A percentile compares a stretch with the other conserved stretches of the same genome.
These are phyloP conservation scores for Silene noctiflora DNA, from an alignment of 179 eudicot genomes.

Conservation along the genomic window DNA sequence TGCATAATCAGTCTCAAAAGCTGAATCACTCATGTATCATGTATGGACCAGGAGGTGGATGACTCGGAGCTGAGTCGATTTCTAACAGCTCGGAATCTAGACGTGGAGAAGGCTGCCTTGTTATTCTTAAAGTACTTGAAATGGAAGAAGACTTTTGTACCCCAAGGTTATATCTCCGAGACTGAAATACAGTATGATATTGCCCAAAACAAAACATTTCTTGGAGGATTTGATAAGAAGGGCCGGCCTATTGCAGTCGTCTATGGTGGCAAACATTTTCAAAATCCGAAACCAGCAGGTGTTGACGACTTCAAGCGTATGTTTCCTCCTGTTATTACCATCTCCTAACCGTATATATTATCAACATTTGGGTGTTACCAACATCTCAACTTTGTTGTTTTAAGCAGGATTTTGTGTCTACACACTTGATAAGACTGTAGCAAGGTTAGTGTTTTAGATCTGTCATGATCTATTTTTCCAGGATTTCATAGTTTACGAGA, in stretches of 20 bases:
- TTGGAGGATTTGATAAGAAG: constrained; percentile 50
- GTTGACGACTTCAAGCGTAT: constrained; percentile 51
- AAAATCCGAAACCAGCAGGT: constrained; percentile 41
- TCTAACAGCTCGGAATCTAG: constrained; percentile 58
- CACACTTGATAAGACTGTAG: constrained; percentile 55
- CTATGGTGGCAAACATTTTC: constrained; percentile 46
- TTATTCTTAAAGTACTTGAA: constrained; percentile 53
- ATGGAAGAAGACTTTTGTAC: constrained; percentile 60
- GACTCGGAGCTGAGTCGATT: constrained; percentile 62
- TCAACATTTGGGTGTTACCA: background rate
- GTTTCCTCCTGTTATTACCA: background rate
- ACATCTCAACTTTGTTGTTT: background rate
- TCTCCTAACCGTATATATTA: background rate
- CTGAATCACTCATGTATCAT: background rate
- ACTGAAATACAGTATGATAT: constrained; percentile 45
- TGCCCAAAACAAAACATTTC: constrained; percentile 55
- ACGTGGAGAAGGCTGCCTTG: constrained; percentile 58
- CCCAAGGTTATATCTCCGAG: constrained; percentile 44
- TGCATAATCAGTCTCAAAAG: background rate
- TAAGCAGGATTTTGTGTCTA: constrained; percentile 59
- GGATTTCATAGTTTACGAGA: background rate
- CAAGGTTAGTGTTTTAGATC: constrained; percentile 36
- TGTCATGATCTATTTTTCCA: background rate
- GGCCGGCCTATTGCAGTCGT: constrained; percentile 51
- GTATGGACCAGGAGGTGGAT: constrained; percentile 31